Percentiles rank a stretch among this genome's conserved stretches.
Evolutionary conservation across 768 basidiomycete species (phyloP).

Genomic region (Collybiopsis confluens): DNA sequence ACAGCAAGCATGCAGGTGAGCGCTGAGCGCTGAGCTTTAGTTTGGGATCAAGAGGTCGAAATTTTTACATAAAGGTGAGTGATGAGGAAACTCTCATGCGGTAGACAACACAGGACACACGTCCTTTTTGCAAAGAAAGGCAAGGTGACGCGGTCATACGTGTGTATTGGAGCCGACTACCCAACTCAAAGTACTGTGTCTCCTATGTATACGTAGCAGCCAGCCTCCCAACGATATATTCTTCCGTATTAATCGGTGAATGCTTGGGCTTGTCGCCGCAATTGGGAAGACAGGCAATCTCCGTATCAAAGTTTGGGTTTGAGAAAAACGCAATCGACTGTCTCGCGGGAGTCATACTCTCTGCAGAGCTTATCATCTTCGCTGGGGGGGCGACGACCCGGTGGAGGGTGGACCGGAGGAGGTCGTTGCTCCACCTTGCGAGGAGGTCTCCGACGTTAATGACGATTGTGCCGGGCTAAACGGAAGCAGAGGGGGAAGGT

Average conservation of each 20-base stretch:
- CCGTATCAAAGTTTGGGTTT: slow-evolving; percentile 69
- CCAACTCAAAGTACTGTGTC: background rate
- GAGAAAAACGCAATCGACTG: slow-evolving; percentile 88
- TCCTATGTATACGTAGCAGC: slow-evolving; percentile 50
- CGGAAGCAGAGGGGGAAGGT: no score
- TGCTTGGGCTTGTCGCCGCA: slow-evolving; percentile 60
- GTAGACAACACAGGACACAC: no score
- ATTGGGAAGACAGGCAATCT: slow-evolving; percentile 69
- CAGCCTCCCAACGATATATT: slow-evolving; percentile 73
- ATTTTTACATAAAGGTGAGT: no score
- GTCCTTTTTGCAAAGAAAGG: no score
- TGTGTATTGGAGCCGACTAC: no score
- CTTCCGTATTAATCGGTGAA: slow-evolving; percentile 64
- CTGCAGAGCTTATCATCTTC: slow-evolving; percentile 40
- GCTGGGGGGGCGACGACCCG: slow-evolving; percentile 74
- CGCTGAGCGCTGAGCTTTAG: no score
- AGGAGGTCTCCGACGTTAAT: slow-evolving; percentile 81
- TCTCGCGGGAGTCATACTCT: slow-evolving; percentile 57
- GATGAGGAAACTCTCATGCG: no score
- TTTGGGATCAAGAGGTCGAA: no score
- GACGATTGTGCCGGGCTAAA: slow-evolving; percentile 74
- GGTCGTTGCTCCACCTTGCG: slow-evolving; percentile 80
- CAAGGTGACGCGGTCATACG: no score
- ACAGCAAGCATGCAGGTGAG: no score
- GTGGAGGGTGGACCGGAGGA: slow-evolving; percentile 75